Base-by-base conservation (phyloP, 768 basidiomycete genomes). In the Fistulinella prunicolor region DNA sequence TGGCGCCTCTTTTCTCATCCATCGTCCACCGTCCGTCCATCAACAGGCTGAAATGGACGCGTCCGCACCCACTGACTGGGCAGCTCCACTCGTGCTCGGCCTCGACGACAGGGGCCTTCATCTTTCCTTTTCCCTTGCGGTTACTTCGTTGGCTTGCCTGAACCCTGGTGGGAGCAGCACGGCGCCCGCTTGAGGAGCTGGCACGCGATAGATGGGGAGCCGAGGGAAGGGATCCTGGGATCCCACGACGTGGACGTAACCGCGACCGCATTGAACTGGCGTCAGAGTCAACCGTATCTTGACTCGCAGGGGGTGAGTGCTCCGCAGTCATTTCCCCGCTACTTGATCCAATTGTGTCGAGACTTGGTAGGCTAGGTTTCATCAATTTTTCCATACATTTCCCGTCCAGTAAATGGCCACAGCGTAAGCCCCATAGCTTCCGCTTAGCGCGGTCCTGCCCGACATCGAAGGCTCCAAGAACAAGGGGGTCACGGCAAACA, bases 321-420 rank as follows among this genome's bases (percentile, higher is more conserved):
- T 44, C 39, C 29, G 13, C 39, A 14, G 35, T 35, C 21, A 54
- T 55, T 43, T 56, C 64, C 20, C 50, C 28, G 17, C 39, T 50
- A 29, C 44, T 48, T 39, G 51, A 42, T 51, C 49, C 59, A 30
- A 22, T 6, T 36, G 40, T 17, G 9, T 49, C 47, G 34, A 49
- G 21, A 47, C 35, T 42, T 9, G 49, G 38, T 36, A 53, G 57
- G 30, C 32, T 41, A 2, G 80, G 85, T 29, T 70, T 65, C 61
- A 83, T 81, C 41, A 90, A 55, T 53, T 75, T 71, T 50, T 75
- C 75, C 2, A 85, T 65, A 55, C 88, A 91, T 62, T 84, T 86
- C 41, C 86, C 89, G 54, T 90, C 88, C 0, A 90, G 73, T 56
- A 91, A 64, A 60, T 91, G 89, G 0, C 88, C 88, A 44, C 88